Evolutionary conservation across 2,329 filamentous ascomycete genomes (phyloP), one percentile per base, ranked within the genome.

Genomic region (Fusarium algeriense): DNA sequence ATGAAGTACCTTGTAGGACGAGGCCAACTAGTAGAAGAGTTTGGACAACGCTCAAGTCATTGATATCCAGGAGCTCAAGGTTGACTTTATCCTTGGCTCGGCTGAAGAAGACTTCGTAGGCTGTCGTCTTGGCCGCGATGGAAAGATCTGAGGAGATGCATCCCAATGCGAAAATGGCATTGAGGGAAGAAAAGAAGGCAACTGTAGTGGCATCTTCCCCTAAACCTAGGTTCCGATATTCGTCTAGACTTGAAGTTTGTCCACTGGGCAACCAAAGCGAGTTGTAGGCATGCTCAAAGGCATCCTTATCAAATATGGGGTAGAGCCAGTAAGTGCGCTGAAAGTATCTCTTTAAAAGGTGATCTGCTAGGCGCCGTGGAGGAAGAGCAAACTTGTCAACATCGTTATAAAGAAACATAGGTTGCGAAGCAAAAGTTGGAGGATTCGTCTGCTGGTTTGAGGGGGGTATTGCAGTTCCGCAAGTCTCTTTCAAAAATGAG

Each of bases 241-340:
- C 53, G 0, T 20, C 30, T 46, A 23, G 23, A 13, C 17, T 45
- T 46, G 20, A 1, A 5, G 20, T n/a, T 1, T 46, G 40, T 2
- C 20, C 53, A 2, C 20, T 56, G 1, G 53, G 53, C 1, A 20
- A 4, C 53, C 40, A 56, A 9, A 56, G 53, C 7, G 53, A 46
- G 15, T 19, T 35, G 9, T 56, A 56, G 17, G 40, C 53, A 56
- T 56, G 30, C 20, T 56, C 53, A 6, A 56, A 46, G 17, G 53
- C 53, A 4, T 46, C n/a, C 20, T 56, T 56, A 2, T 56, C 30
- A 14, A 56, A 56, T 0, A 56, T n/a, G 1, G 53, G 53, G 8
- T 46, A 56, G 2, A 46, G 23, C 38, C 30, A 56, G 12, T 56
- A 56, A 1, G n/a, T 35, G 17, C 53, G 40, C 19, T 56, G 30